These are phyloP conservation scores for Erodium trifolium DNA, from an alignment of 441 rosid species.

Conservation along the genomic window DNA sequence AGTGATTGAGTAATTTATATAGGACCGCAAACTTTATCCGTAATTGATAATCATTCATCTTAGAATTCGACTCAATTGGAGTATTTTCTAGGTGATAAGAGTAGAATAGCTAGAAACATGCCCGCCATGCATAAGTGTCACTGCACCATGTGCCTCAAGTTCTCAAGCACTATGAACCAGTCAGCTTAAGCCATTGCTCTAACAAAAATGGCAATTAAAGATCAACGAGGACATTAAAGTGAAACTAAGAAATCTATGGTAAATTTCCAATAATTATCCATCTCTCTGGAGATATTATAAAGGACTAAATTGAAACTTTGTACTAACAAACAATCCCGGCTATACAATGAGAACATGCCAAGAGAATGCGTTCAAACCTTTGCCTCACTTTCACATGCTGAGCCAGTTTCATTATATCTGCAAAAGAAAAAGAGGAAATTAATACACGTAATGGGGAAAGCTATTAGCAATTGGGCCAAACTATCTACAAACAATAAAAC, in stretches of 20 bases:
- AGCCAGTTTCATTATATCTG: constrained; percentile 70
- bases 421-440: constrained; percentile 12
- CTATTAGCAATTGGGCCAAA: not conserved
- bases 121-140: not conserved
- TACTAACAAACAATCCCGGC: not conserved
- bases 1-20: not conserved
- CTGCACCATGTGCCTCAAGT: not conserved
- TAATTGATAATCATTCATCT: not conserved
- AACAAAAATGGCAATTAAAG: not conserved
- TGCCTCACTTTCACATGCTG: constrained; percentile 74
- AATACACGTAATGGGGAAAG: not conserved
- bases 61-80: not conserved
- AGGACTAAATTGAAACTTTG: not conserved
- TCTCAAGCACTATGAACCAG: not conserved
- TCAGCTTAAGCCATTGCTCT: not conserved
- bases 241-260: not conserved
- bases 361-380: constrained; percentile 38
- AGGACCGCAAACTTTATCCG: not conserved
- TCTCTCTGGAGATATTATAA: not conserved
- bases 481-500: not conserved
- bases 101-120: not conserved
- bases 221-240: not conserved
- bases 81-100: not conserved
- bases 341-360: not conserved
- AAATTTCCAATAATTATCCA: not conserved